Conservation (phyloP, 1,284 basidiomycete genomes). For the Butyriboletus appendiculatus region DNA sequence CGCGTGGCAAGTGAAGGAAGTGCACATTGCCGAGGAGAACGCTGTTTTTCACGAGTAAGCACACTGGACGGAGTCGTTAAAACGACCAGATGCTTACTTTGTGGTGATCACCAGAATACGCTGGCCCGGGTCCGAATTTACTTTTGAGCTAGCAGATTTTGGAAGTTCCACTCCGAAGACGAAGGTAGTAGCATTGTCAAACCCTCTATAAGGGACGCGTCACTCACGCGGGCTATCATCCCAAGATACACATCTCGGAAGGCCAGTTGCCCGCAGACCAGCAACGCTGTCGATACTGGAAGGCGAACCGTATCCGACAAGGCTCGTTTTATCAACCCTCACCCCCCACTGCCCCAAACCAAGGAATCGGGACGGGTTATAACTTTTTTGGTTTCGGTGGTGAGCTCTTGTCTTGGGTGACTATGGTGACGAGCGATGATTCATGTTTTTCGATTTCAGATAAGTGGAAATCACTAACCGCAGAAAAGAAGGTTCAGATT, state of each 20-base stretch:
- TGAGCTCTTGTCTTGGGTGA: slow-evolving; percentile 7
- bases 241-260: slow-evolving; percentile 29
- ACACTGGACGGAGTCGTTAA: background rate
- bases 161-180: slow-evolving; percentile 33
- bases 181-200: slow-evolving; percentile 20
- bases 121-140: slow-evolving; percentile 32
- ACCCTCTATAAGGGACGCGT: background rate
- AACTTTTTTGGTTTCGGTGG: slow-evolving; percentile 25
- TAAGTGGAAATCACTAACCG: slow-evolving; percentile 25
- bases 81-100: background rate
- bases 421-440: background rate
- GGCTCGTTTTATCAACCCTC: slow-evolving; percentile 32
- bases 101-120: slow-evolving; percentile 20
- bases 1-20: slow-evolving; percentile 31
- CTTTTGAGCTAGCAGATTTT: slow-evolving; percentile 28
- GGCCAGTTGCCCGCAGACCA: slow-evolving; percentile 23
- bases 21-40: slow-evolving; percentile 30
- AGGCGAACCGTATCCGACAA: slow-evolving; percentile 30
- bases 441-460: slow-evolving; percentile 11
- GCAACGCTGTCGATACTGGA: slow-evolving; percentile 34
- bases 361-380: slow-evolving; percentile 17
- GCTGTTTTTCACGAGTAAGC: slow-evolving; percentile 32
- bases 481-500: slow-evolving; percentile 26
- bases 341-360: slow-evolving; percentile 4
- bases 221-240: background rate